A percentile compares a stretch with the other conserved stretches of the same genome.
Evolutionary conservation across 2,329 filamentous ascomycete genomes (phyloP).

Genomic region (Talaromyces sp.): DNA sequence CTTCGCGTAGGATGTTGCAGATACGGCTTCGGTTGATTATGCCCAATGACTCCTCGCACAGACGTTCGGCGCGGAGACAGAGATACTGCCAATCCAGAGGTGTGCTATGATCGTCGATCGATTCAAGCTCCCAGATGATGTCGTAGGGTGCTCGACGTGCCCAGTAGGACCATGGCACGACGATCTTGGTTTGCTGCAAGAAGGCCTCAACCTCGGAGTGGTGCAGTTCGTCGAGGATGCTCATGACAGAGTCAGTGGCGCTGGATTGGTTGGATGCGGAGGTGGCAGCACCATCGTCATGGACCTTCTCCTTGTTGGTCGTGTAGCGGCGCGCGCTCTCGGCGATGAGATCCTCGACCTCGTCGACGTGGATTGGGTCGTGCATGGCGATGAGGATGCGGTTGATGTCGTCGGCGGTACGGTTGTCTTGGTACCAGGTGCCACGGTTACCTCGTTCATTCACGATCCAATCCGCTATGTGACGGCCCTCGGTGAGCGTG

Average conservation of each 20-base stretch:
- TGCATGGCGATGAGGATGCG: conserved; percentile 10
- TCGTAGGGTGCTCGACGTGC: conserved; percentile 9
- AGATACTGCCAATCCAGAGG: conserved; percentile 17
- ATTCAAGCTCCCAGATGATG: conserved; percentile 13
- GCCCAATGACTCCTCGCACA: conserved; percentile 17
- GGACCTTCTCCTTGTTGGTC: background rate
- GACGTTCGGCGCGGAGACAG: conserved; percentile 14
- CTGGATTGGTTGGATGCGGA: background rate
- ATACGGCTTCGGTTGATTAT: conserved; percentile 16
- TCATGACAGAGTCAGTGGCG: background rate
- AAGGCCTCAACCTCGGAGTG: conserved; percentile 13
- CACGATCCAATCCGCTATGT: conserved; percentile 9
- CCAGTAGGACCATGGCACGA: conserved; percentile 12
- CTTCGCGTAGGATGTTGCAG: conserved; percentile 11
- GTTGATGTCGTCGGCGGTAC: conserved; percentile 4
- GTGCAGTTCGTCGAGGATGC: conserved; percentile 7
- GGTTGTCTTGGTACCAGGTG: background rate
- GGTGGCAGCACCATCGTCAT: background rate
- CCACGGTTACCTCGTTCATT: background rate
- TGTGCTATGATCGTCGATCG: background rate
- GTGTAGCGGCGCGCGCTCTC: conserved; percentile 13
- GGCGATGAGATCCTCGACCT: conserved; percentile 16
- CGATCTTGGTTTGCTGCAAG: background rate
- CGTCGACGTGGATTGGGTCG: conserved; percentile 9
- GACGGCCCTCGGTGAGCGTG: background rate